Conservation (phyloP, 352 stramenopile genomes). For the Elongisporangium prolatum region DNA sequence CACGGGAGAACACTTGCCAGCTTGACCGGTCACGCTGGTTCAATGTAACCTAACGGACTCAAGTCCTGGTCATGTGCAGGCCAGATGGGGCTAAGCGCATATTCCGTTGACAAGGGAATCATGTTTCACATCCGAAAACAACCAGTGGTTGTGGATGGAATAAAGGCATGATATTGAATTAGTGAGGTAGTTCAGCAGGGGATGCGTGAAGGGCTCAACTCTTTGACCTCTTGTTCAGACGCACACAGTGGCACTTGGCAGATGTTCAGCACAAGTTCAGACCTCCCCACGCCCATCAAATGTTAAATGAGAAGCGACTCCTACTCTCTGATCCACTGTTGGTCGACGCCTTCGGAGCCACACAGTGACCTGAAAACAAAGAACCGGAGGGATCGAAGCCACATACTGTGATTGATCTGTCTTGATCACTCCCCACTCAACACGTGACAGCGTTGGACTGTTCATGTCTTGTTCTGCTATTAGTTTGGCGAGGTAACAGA, state of each 20-base stretch:
- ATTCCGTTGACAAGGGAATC: background rate
- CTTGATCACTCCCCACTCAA: background rate
- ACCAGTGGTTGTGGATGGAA: background rate
- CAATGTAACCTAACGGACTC: background rate
- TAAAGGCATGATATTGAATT: background rate
- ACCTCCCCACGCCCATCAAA: background rate
- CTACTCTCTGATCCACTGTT: background rate
- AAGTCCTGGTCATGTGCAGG: background rate
- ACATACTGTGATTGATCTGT: no score
- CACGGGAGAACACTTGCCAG: background rate
- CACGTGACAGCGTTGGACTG: background rate
- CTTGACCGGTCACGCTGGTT: background rate
- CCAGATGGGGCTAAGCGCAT: background rate
- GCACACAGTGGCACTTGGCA: background rate
- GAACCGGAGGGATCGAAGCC: background rate
- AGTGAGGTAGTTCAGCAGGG: background rate
- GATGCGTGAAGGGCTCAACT: background rate
- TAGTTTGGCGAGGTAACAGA: background rate
- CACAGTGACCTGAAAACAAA: background rate
- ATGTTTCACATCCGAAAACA: background rate
- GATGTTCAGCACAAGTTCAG: background rate
- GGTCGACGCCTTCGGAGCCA: no score
- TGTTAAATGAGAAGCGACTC: background rate
- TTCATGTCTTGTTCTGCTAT: background rate
- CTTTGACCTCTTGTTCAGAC: background rate